These are phyloP conservation scores for Suillus subluteus DNA, from an alignment of 768 basidiomycete genomes.

Conservation along the genomic window DNA sequence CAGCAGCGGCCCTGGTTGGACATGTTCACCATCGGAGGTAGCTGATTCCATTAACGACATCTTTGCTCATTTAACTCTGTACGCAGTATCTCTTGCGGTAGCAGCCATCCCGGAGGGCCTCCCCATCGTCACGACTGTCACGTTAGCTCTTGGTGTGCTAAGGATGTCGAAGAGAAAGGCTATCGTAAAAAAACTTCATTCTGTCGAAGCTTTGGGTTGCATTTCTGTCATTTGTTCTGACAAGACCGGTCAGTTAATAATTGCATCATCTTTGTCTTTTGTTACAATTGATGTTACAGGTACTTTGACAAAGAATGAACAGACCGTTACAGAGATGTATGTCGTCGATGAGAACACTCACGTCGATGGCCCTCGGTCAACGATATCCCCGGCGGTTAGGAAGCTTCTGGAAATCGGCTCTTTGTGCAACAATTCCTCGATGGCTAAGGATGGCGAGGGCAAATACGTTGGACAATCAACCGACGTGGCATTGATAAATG, in stretches of 20 bases:
- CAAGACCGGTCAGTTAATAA: slow-evolving; percentile 73
- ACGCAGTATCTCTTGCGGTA: slow-evolving; percentile 91
- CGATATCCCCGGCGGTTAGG: slow-evolving; percentile 65
- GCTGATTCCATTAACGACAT: slow-evolving; percentile 23
- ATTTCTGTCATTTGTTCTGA: slow-evolving; percentile 98
- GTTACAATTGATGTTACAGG: slow-evolving; percentile 42
- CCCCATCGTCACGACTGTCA: slow-evolving; percentile 97
- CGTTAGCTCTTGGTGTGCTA: slow-evolving; percentile 90
- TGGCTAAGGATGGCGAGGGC: slow-evolving; percentile 66
- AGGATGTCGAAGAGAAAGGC: slow-evolving; percentile 95
- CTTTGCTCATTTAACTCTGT: slow-evolving; percentile 18
- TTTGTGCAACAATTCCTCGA: slow-evolving; percentile 87
- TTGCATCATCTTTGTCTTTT: neutral
- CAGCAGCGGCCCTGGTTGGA: slow-evolving; percentile 91
- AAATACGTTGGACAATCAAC: slow-evolving; percentile 86
- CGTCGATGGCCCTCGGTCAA: slow-evolving; percentile 53
- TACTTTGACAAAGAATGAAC: slow-evolving; percentile 94
- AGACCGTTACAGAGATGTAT: slow-evolving; percentile 90
- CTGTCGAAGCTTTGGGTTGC: slow-evolving; percentile 91
- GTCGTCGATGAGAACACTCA: slow-evolving; percentile 79
- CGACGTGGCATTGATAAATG: slow-evolving; percentile 89
- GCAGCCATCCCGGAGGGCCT: slow-evolving; percentile 97
- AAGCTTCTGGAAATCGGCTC: slow-evolving; percentile 83
- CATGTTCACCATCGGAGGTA: slow-evolving; percentile 99
- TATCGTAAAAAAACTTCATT: slow-evolving; percentile 96